Conservation (phyloP, 495 filamentous ascomycete species). For the Amniculicola lignicola region DNA sequence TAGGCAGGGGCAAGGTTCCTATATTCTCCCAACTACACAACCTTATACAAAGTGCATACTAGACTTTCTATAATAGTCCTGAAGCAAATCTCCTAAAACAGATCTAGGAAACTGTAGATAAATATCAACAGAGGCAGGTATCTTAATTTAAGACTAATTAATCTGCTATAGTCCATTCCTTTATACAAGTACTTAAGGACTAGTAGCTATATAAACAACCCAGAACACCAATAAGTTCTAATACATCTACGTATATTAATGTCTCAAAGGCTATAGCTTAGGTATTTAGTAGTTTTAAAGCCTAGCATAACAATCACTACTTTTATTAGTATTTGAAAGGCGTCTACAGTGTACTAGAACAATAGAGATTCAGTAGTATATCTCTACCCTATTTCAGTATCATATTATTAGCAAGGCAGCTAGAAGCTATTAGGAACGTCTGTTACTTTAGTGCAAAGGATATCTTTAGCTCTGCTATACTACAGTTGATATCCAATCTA, state of each 20-base stretch:
- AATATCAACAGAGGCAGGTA: background rate
- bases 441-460: background rate
- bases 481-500: background rate
- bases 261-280: conserved; percentile 29
- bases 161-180: background rate
- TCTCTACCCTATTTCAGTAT: background rate
- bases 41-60: background rate
- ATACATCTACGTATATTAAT: conserved; percentile 1
- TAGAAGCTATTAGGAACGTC: no score
- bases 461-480: background rate
- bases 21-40: background rate
- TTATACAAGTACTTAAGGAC: background rate
- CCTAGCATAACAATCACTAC: conserved; percentile 41
- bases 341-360: conserved; percentile 5
- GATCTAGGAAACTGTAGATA: background rate
- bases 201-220: conserved; percentile 24
- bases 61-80: background rate
- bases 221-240: conserved; percentile 12
- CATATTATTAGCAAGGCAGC: no score
- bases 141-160: background rate
- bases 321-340: conserved; percentile 34
- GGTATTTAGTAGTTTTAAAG: conserved; percentile 34
- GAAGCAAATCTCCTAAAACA: conserved; percentile 3
- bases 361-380: background rate
- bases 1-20: background rate